Evolutionary conservation across 2,329 filamentous ascomycete genomes (phyloP).

Genomic region (Grosmannia clavigera): DNA sequence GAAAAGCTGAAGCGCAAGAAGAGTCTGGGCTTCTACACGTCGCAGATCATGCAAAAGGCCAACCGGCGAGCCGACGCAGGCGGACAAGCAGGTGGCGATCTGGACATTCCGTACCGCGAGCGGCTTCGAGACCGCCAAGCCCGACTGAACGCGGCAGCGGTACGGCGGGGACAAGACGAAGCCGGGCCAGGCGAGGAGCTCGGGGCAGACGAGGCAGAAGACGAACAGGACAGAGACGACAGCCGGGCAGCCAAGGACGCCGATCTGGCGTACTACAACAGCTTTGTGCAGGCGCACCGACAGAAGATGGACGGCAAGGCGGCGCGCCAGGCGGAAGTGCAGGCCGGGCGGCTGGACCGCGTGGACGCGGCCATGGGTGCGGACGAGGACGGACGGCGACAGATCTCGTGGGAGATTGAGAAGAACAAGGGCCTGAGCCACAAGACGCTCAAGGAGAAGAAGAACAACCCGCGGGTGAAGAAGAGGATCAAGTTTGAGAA

Average conservation of each 20-base stretch:
- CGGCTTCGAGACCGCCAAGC: slow-evolving; percentile 75
- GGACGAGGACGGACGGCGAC: slow-evolving; percentile 75
- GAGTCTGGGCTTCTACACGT: slow-evolving; percentile 92
- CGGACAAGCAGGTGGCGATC: slow-evolving; percentile 64
- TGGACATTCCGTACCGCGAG: slow-evolving; percentile 79
- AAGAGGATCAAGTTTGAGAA: slow-evolving; percentile 94
- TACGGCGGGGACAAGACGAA: slow-evolving; percentile 61
- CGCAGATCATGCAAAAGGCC: slow-evolving; percentile 88
- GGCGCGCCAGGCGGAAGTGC: slow-evolving; percentile 40
- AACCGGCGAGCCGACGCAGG: slow-evolving; percentile 69
- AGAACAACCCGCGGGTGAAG: slow-evolving; percentile 91
- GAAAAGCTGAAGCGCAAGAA: slow-evolving; percentile 88
- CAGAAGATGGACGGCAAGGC: slow-evolving; percentile 64
- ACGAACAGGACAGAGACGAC: slow-evolving; percentile 44
- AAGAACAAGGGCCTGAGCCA: slow-evolving; percentile 96
- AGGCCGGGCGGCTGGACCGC: slow-evolving; percentile 51
- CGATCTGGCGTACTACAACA: slow-evolving; percentile 35
- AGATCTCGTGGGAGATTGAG: slow-evolving; percentile 85
- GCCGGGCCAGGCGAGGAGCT: slow-evolving; percentile 53
- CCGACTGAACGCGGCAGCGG: slow-evolving; percentile 78
- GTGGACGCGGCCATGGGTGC: slow-evolving; percentile 55
- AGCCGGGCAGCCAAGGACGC: slow-evolving; percentile 71
- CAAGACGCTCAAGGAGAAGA: slow-evolving; percentile 60
- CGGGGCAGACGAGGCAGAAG: slow-evolving; percentile 51
- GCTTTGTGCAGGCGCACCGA: slow-evolving; percentile 8